Evolutionary conservation across 192 early-diverging fungal species (phyloP).

Genomic region (Fimicolochytrium jonesii): DNA sequence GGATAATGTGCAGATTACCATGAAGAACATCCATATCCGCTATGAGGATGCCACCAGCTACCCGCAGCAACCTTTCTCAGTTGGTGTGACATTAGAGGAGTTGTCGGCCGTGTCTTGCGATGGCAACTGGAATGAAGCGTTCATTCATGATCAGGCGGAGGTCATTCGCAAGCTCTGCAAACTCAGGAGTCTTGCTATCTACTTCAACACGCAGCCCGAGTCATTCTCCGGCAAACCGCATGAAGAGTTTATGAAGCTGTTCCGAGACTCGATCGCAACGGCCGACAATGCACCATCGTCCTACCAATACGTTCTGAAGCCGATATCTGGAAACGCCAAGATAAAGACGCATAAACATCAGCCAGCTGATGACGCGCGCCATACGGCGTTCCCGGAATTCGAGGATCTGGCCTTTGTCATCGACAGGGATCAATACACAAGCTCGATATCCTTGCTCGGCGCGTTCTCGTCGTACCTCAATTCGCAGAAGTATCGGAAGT

Average conservation of each 20-base stretch:
- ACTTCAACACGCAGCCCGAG: slow-evolving; percentile 80
- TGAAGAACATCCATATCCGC: slow-evolving; percentile 92
- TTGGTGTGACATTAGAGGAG: slow-evolving; percentile 83
- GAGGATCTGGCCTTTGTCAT: slow-evolving; percentile 89
- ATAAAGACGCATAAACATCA: slow-evolving; percentile 11
- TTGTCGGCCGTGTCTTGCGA: slow-evolving; percentile 91
- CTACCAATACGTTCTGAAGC: slow-evolving; percentile 83
- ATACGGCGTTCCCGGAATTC: slow-evolving; percentile 53
- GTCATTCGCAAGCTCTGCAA: slow-evolving; percentile 78
- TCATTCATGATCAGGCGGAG: slow-evolving; percentile 71
- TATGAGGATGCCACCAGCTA: slow-evolving; percentile 87
- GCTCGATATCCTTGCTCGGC: slow-evolving; percentile 71
- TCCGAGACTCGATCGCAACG: slow-evolving; percentile 52
- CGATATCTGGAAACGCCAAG: slow-evolving; percentile 84
- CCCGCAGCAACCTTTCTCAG: slow-evolving; percentile 73
- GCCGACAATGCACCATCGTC: slow-evolving; percentile 53
- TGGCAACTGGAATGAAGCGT: slow-evolving; percentile 74
- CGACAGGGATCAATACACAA: slow-evolving; percentile 85
- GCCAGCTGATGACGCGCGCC: slow-evolving; percentile 9
- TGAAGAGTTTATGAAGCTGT: slow-evolving; percentile 46
- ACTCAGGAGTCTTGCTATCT: slow-evolving; percentile 73
- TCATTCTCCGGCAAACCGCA: slow-evolving; percentile 49
- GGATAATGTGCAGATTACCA: slow-evolving; percentile 93
- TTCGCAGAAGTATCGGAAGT: slow-evolving; percentile 64
- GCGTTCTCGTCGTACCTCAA: slow-evolving; percentile 78